A percentile compares a stretch with the other conserved stretches of the same genome.
These are phyloP conservation scores for Trypanosoma congolense DNA, from an alignment of 208 protist genomes.

Conservation along the genomic window DNA sequence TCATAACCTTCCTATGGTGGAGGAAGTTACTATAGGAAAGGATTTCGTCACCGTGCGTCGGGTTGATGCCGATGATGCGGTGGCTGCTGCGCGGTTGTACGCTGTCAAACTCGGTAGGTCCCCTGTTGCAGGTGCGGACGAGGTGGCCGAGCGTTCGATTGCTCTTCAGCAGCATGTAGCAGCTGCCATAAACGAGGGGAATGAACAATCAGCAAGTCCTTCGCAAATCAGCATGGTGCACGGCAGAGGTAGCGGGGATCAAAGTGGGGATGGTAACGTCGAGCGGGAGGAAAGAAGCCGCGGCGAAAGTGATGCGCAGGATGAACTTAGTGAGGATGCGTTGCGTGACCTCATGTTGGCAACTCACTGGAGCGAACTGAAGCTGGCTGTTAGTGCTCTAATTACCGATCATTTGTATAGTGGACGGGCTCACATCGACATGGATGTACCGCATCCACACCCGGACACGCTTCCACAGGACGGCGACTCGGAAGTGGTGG, in stretches of 20 bases:
- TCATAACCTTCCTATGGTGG: slow-evolving; percentile 73
- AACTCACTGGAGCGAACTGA: slow-evolving; percentile 78
- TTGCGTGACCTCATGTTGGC: slow-evolving; percentile 52
- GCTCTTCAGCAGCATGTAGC: slow-evolving; percentile 43
- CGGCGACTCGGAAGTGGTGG: slow-evolving; percentile 80
- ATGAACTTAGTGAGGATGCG: slow-evolving; percentile 44
- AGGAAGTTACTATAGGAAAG: slow-evolving; percentile 79
- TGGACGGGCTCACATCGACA: slow-evolving; percentile 64
- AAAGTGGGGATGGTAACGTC: neutral
- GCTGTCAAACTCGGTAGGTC: slow-evolving; percentile 30
- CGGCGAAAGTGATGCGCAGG: slow-evolving; percentile 15
- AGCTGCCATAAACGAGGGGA: slow-evolving; percentile 20
- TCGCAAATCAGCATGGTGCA: no score
- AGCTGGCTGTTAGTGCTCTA: slow-evolving; percentile 74
- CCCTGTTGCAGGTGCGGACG: slow-evolving; percentile 1
- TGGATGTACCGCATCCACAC: slow-evolving; percentile 73
- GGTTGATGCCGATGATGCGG: slow-evolving; percentile 51
- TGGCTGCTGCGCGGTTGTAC: slow-evolving; percentile 59
- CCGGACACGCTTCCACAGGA: slow-evolving; percentile 78
- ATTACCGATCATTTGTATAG: slow-evolving; percentile 83
- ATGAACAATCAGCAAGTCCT: neutral
- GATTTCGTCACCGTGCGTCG: slow-evolving; percentile 79
- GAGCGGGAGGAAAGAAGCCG: neutral
- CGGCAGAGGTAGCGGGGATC: neutral
- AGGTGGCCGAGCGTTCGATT: slow-evolving; percentile 40